Percentiles rank a stretch among this genome's conserved stretches.
Conservation (phyloP, 2,329 filamentous ascomycete species). For the Fusarium nodosum region DNA sequence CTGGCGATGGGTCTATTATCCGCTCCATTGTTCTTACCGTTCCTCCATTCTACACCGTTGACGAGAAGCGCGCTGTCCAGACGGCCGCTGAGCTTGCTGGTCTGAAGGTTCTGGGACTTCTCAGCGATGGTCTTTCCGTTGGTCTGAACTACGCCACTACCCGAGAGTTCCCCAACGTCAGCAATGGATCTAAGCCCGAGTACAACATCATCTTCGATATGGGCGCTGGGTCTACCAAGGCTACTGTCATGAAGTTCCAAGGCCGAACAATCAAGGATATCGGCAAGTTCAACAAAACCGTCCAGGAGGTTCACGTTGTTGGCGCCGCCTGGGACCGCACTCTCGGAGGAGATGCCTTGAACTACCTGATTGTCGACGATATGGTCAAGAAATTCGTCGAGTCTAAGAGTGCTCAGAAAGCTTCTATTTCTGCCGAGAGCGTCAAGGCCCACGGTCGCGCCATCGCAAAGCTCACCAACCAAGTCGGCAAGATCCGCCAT, state of each 20-base stretch:
- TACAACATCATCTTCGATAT: conserved; percentile 96
- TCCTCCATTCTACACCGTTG: conserved; percentile 88
- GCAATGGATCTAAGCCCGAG: conserved; percentile 87
- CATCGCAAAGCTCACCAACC: conserved; percentile 91
- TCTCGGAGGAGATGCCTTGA: conserved; percentile 90
- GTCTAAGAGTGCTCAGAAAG: conserved; percentile 75
- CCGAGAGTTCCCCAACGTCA: conserved; percentile 87
- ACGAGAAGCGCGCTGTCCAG: conserved; percentile 89
- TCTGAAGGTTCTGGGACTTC: conserved; percentile 83
- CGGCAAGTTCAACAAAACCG: conserved; percentile 93
- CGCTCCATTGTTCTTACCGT: conserved; percentile 90
- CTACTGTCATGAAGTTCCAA: conserved; percentile 91
- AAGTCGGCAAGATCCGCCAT: conserved; percentile 87
- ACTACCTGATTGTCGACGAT: conserved; percentile 88
- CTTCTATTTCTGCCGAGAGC: conserved; percentile 70
- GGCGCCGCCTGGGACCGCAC: conserved; percentile 90
- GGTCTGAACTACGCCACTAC: conserved; percentile 95
- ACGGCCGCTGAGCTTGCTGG: conserved; percentile 89
- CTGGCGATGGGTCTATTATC: conserved; percentile 79
- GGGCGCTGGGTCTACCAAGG: conserved; percentile 94
- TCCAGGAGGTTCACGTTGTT: conserved; percentile 93
- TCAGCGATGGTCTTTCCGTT: conserved; percentile 92
- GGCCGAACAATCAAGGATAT: conserved; percentile 90
- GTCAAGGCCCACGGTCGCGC: conserved; percentile 84
- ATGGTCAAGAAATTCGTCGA: conserved; percentile 86